Evolutionary conservation across 768 basidiomycete species (phyloP), one percentile per base, ranked within the genome.

Genomic region (Tulasnella calospora): DNA sequence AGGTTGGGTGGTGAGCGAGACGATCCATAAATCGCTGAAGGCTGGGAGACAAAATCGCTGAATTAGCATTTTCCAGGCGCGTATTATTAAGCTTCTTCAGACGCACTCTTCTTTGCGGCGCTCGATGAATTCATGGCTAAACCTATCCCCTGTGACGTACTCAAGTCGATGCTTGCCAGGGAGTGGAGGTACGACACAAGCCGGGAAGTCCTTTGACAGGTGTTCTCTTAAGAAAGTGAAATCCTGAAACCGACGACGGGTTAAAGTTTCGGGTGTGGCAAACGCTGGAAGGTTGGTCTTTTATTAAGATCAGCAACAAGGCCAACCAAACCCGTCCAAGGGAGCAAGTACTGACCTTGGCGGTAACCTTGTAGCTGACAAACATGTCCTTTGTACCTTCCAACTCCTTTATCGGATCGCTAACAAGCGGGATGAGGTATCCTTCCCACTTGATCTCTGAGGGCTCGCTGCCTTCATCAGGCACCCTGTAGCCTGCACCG

Each of bases 131-230:
- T 99, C 98, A 12, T 93, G 91, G 81, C 95, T 95, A 85, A 99
- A 99, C 80, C 98, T 88, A 85, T 99, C 98, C 17, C 98, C 98
- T 36, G 97, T 98, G 77, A 99, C 89, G 83, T 99, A 99, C 85
- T 99, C 98, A 98, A 99, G 86, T 75, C 98, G 89, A 83, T 99
- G 98, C 84, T 99, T 99, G 84, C 95, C 96, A 9, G 98, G 98
- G 70, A 99, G 88, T 12, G 94, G 94, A 36, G 98, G 96, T 0
- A 99, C 94, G n/a, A 99, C 96, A 82, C 96, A 97, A 77, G 98
- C 98, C 3, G 96, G 95, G 82, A 98, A 99, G 85, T 96, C 92
- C 85, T 91, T 91, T 15, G 90, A 89, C 35, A 99, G 89, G 81
- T 97, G 90, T 70, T 97, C 91, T 79, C 94, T 88, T 71, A 99